Evolutionary conservation across 2,329 filamentous ascomycete species (phyloP).

Genomic region (Pestalotiopsis sp.): DNA sequence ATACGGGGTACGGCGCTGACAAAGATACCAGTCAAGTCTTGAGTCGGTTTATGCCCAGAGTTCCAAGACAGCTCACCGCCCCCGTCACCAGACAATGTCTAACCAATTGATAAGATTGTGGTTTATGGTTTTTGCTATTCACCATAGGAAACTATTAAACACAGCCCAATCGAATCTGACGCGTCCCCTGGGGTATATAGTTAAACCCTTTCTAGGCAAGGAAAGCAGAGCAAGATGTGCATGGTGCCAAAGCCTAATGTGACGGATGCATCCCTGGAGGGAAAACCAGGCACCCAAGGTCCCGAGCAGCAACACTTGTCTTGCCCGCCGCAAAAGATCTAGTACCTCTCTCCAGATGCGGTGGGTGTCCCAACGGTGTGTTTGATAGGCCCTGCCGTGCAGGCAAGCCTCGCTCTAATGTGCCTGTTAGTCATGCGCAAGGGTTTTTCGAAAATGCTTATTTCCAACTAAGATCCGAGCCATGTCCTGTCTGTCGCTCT

Average conservation of each 20-base stretch:
- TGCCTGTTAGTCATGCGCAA: constrained; percentile 1
- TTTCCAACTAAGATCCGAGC: background rate
- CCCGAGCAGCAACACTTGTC: no score
- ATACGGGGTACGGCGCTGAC: background rate
- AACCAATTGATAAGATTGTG: background rate
- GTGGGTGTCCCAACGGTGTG: background rate
- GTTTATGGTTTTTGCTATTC: background rate
- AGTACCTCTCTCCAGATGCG: background rate
- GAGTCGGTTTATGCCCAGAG: background rate
- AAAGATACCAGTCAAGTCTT: background rate
- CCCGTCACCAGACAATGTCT: background rate
- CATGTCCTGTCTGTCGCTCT: background rate
- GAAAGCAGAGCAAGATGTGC: background rate
- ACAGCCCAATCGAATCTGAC: background rate
- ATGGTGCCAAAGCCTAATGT: background rate
- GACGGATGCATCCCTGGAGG: background rate
- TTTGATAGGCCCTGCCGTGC: background rate
- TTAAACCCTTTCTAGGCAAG: background rate
- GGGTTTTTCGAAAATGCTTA: background rate
- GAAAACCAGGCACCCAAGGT: background rate
- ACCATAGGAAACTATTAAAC: background rate
- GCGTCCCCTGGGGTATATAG: background rate
- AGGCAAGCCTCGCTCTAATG: background rate
- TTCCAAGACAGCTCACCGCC: background rate
- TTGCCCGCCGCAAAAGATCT: background rate